A percentile compares a stretch with the other conserved stretches of the same genome.
Evolutionary conservation across 371 early-diverging fungal species (phyloP).

Genomic region (Saksenaea vasiformis): DNA sequence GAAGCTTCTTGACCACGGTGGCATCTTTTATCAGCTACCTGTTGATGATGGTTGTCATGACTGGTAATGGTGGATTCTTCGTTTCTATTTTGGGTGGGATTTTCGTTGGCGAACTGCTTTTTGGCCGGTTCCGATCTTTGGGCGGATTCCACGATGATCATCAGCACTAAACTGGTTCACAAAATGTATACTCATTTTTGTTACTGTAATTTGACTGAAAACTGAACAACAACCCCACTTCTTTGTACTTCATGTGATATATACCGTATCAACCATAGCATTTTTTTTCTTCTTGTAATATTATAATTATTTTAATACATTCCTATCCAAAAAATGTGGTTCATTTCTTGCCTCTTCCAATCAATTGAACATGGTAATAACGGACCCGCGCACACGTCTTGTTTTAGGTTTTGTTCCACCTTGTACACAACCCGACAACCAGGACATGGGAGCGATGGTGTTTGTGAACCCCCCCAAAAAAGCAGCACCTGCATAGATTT

Average conservation of each 20-base stretch:
- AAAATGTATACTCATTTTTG: slow-evolving; percentile 35
- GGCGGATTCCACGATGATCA: slow-evolving; percentile 33
- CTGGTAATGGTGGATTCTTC: slow-evolving; percentile 76
- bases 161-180: slow-evolving; percentile 41
- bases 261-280: not conserved
- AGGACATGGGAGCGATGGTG: too few relatives aligned
- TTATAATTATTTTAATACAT: not conserved
- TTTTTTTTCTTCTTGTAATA: not conserved
- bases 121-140: slow-evolving; percentile 51
- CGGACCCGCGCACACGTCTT: not conserved
- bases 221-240: not conserved
- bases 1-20: slow-evolving; percentile 51
- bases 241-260: not conserved
- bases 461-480: too few relatives aligned
- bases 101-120: slow-evolving; percentile 68
- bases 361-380: not conserved
- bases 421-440: not conserved
- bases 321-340: not conserved
- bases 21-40: slow-evolving; percentile 60
- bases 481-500: too few relatives aligned
- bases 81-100: slow-evolving; percentile 65
- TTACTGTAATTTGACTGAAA: not conserved
- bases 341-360: not conserved
- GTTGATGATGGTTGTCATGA: slow-evolving; percentile 85
- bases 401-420: not conserved